Base-by-base conservation (phyloP, 371 early-diverging fungal species). In the Aphelidium insulamus region DNA sequence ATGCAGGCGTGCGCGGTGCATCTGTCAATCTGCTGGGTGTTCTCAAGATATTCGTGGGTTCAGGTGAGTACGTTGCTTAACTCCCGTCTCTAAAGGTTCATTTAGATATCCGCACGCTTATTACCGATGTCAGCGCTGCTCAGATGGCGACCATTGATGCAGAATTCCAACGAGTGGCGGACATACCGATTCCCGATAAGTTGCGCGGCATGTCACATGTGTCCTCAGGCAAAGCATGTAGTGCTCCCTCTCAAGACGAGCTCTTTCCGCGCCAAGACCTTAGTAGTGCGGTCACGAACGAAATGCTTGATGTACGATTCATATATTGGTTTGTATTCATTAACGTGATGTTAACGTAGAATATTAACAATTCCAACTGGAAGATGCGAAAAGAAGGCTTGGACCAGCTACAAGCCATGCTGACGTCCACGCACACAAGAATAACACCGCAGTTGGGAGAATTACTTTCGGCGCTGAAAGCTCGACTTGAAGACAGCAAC, bases 341-440 rank as follows among this genome's bases (percentile, higher is more conserved):
- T 11, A 12, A 18, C 35, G 41, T 24, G 17, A 2, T 39, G 39
- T 50, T 10, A 5, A 36, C 62, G 21, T 47, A 69, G 35, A 66
- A 77, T 36, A 66, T 87, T 27, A 61, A 55, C 18, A 79, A 86
- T 48, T 58, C 62, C 31, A 75, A 82, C 30, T 94, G 95, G 95
- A 88, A 86, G 47, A 54, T 70, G n/a, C 73, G 95, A 24, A 88
- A 92, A 47, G 90, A 82, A 32, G 91, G 63, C 1, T 47, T 94
- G 34, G 91, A 90, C n/a, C 64, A 75, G 34, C 58, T 88, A 4
- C 49, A 59, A 14, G 53, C 45, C 3, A 66, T 85, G 21, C 43
- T 91, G 21, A 63, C 70, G 18, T 54, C 59, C 5, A 62, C 85
- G 17, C 74, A 84, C 48, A 77, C 77, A 34, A 61, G 82, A 19